Evolutionary conservation across 306 rosid species (phyloP), one percentile per base, ranked within the genome.

Genomic region (Fagus sylvatica): DNA sequence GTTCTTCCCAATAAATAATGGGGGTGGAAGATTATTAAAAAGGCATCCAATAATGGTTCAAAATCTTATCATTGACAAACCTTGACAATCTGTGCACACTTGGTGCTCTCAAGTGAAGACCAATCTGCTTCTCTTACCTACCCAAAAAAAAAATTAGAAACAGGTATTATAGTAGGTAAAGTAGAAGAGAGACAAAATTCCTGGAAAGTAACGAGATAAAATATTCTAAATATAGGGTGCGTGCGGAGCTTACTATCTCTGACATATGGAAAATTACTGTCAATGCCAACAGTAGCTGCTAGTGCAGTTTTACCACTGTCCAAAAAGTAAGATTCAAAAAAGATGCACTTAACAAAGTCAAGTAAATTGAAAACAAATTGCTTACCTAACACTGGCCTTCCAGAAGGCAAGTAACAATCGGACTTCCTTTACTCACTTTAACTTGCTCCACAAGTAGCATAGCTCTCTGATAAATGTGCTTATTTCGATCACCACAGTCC

Each of bases 381-480:
- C 71, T 36, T 84, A 96, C 99, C 98, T 96, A 90, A 98, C 98
- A 74, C 93, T 88, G 88, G 62, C 99, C 99, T 89, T 93, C 99
- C 72, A 96, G 88, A 84, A 96, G 99, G 84, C 98, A 89, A 56
- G 96, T 88, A 81, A 93, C 90, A 74, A 96, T 90, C 4, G 99
- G 96, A 84, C 98, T 93, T 90, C 97, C 97, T 82, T 86, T 84
- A 81, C 99, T 96, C 81, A 90, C 93, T 90, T 90, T 93, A 79
- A 96, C 99, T 87, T 96, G 97, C 85, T 91, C 97, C 85, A 89
- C 98, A 76, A 96, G 89, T 72, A 88, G 83, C 89, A 93, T 87
- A 76, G 96, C 93, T 79, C 94, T 91, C 83, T 90, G 89, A 83
- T 86, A 86, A 69, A 93, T 90, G 82, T 93, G 94, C 83, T 87